Evolutionary conservation across 768 basidiomycete species (phyloP), one percentile per base, ranked within the genome.

Genomic region (Brasilioporus rufonigricans): DNA sequence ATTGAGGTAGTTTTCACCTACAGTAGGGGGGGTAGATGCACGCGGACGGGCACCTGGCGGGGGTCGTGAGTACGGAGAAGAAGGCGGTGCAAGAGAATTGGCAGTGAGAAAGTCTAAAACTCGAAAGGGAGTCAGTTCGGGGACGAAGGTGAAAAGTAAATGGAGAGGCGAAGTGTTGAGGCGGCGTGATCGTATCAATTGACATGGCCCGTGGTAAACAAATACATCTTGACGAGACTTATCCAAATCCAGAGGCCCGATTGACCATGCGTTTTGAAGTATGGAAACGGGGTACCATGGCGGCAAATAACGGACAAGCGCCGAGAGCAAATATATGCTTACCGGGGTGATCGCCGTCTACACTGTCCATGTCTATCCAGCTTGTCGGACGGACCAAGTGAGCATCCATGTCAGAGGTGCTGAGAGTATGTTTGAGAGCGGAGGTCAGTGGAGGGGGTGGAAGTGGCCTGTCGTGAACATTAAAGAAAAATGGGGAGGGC

Each of bases 361-460:
- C 24, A 31, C 33, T 31, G 16, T 51, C 45, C 41, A 40, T 38
- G 40, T 67, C 65, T 50, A 62, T 50, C 72, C 72, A 72, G 50
- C 61, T 71, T 1, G 58, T 3, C 12, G 61, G 48, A 33, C 61
- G 61, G n/a, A 52, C 11, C 4, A 60, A 29, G 35, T 68, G 65
- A 0, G 58, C 58, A 13, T 70, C 65, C 65, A 69, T 67, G 21
- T 65, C 64, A 49, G 59, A 61, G 19, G 59, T 53, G 53, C 65
- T 57, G 62, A 65, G 60, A 31, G 51, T 57, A 29, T 65, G 48
- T 47, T 53, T 62, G 53, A 59, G 52, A 2, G 47, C 23, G 5
- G 62, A 46, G 16, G 69, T 73, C 69, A 75, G 67, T 26, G 71
- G 70, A 21, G 76, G 71, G 16, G 70, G 66, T 9, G 76, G 77